A percentile compares a stretch with the other conserved stretches of the same genome.
Conservation (phyloP, 148 eudicot genomes). For the Arbutus unedo region DNA sequence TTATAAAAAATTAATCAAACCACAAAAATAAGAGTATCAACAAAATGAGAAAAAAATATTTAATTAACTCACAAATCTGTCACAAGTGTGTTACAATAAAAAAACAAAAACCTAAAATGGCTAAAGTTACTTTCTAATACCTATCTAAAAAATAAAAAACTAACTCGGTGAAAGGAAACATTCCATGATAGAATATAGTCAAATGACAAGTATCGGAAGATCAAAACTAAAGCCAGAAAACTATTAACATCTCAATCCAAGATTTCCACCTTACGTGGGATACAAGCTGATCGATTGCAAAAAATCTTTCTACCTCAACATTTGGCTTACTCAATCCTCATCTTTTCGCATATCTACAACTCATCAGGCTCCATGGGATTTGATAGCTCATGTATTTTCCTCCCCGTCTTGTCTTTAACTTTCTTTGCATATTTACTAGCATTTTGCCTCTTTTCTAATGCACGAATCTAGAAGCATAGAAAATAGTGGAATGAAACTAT, state of each 20-base stretch:
- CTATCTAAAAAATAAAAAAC: too few relatives aligned
- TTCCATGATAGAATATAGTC: not conserved
- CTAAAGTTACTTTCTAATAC: too few relatives aligned
- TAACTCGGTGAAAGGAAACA: not conserved
- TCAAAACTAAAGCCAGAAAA: not conserved
- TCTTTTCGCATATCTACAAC: constrained; percentile 94
- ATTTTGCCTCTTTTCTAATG: constrained; percentile 77
- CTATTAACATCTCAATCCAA: not conserved
- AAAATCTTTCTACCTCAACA: not conserved
- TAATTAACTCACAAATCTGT: too few relatives aligned
- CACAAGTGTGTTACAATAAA: too few relatives aligned
- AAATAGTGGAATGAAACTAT: not conserved
- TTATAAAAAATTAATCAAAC: too few relatives aligned
- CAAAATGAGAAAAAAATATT: too few relatives aligned
- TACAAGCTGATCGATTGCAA: not conserved
- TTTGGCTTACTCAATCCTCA: constrained; percentile 17
- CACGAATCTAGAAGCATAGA: constrained; percentile 49
- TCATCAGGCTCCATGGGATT: constrained; percentile 86
- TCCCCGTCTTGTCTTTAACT: constrained; percentile 84
- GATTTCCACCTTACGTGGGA: not conserved
- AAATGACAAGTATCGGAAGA: not conserved
- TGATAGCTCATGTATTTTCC: constrained; percentile 70
- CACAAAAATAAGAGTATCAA: too few relatives aligned
- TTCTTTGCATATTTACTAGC: constrained; percentile 90
- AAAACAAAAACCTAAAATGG: too few relatives aligned